Evolutionary conservation across 305 asterid genomes (phyloP), one percentile per base, ranked within the genome.

Genomic region (Rubia balearica): DNA sequence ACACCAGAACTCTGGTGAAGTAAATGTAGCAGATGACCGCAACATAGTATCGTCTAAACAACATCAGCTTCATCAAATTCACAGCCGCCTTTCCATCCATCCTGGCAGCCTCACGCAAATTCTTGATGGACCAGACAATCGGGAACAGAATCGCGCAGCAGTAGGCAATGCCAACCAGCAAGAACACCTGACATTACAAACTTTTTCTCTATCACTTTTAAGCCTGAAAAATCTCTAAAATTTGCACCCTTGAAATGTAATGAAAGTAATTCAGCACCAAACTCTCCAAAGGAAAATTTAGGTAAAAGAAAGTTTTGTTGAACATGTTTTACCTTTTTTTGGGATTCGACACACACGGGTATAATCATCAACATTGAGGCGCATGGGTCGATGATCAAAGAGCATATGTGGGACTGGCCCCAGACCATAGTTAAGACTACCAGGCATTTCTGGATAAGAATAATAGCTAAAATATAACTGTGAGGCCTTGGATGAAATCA

Each of bases 341-440:
- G 97, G 97, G 53, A 90, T 80, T 46, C 68, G 80, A 41, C 89
- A 77, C 7, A 89, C 92, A 16, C 96, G 92, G 30, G 77, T 86
- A 14, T 78, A 78, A 69, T 90, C 97, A 71, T 90, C 95, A 5
- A 67, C 73, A 63, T 90, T 89, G 21, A 87, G 67, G 30, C 51
- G 61, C 22, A 84, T 78, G 8, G 95, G 96, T 6, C 76, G 84
- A 73, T 90, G 97, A 67, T 90, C 97, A 38, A 73, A 83, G 41
- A 92, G 72, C 16, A 7, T 3, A 49, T 84, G 89, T 11, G 67
- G 51, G 0, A 56, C 9, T 14, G 19, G 42, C 36, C 71, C 77
- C 36, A 79, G 48, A 24, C 72, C 78, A 41, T 55, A 55, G 4
- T 2, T 45, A 61, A 68, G 71, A 67, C 76, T 67, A 7, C 97